A percentile compares a stretch with the other conserved stretches of the same genome.
These are phyloP conservation scores for Polychytrium aggregatum DNA, from an alignment of 192 early-diverging fungal species.

Conservation along the genomic window DNA sequence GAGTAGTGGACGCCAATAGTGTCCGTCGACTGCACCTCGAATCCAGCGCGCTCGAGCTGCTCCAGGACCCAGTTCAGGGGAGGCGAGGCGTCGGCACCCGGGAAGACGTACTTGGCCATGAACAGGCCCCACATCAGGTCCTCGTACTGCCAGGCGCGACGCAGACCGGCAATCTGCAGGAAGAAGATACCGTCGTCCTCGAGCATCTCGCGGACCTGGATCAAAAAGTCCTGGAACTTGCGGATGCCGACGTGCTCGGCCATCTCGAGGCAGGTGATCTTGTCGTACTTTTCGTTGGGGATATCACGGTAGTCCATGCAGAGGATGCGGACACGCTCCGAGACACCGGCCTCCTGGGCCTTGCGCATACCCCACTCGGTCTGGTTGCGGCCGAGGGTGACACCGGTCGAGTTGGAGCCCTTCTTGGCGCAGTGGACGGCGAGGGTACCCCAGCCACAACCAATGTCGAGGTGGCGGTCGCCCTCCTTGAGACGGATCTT, in stretches of 20 bases:
- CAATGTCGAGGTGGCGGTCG: conserved; percentile 91
- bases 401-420: conserved; percentile 80
- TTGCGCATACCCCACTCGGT: conserved; percentile 77
- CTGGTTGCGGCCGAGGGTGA: conserved; percentile 90
- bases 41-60: conserved; percentile 87
- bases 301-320: conserved; percentile 99
- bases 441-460: conserved; percentile 96
- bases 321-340: conserved; percentile 61
- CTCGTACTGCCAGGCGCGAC: conserved; percentile 70
- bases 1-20: conserved; percentile 98
- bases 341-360: conserved; percentile 71
- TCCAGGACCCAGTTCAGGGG: conserved; percentile 93
- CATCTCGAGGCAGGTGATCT: conserved; percentile 98
- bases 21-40: conserved; percentile 78
- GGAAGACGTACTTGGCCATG: conserved; percentile 99
- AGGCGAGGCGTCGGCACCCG: conserved; percentile 92
- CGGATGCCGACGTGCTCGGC: conserved; percentile 97
- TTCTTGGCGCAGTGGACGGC: conserved; percentile 81
- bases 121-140: conserved; percentile 87
- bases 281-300: conserved; percentile 83
- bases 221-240: conserved; percentile 76
- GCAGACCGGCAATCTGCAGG: conserved; percentile 94
- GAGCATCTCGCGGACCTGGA: conserved; percentile 86
- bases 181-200: conserved; percentile 97
- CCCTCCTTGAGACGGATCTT: conserved; percentile 73